Evolutionary conservation across 1,284 basidiomycete species (phyloP).

Genomic region (Marasmius fiardii): DNA sequence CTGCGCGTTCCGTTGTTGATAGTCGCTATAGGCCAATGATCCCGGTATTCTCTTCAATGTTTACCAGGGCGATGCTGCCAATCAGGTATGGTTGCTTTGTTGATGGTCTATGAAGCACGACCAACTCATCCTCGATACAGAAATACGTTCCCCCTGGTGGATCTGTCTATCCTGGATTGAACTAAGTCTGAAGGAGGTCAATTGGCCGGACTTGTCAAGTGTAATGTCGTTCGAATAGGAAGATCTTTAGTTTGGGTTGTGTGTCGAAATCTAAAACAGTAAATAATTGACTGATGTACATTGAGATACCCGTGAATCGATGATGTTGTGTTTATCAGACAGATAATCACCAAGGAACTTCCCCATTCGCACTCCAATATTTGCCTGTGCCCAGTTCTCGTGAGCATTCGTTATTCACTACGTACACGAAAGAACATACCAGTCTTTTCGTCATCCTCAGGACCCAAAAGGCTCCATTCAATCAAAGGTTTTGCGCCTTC

Average conservation of each 20-base stretch:
- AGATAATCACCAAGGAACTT: constrained; percentile 1
- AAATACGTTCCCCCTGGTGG: constrained; percentile 29
- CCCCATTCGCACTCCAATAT: background rate
- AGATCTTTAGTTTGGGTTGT: background rate
- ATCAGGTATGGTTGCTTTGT: constrained; percentile 20
- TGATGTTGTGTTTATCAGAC: too few relatives aligned
- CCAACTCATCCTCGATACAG: constrained; percentile 9
- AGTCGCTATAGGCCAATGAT: constrained; percentile 23
- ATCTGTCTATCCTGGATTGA: constrained; percentile 1
- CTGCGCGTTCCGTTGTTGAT: background rate
- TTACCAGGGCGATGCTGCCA: constrained; percentile 32
- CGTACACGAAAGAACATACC: background rate
- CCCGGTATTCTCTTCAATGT: constrained; percentile 32
- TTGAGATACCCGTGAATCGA: too few relatives aligned
- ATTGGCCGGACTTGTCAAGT: background rate
- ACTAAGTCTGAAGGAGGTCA: background rate
- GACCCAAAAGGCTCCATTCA: constrained; percentile 31
- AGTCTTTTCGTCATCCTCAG: constrained; percentile 25
- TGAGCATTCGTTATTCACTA: background rate
- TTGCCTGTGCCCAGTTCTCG: background rate
- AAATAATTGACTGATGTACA: too few relatives aligned
- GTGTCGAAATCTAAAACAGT: background rate
- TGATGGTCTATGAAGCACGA: background rate
- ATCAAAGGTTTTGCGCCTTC: constrained; percentile 34
- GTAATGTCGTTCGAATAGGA: background rate